These are phyloP conservation scores for Quercus tomentella DNA, from an alignment of 331 rosid species.

Conservation along the genomic window DNA sequence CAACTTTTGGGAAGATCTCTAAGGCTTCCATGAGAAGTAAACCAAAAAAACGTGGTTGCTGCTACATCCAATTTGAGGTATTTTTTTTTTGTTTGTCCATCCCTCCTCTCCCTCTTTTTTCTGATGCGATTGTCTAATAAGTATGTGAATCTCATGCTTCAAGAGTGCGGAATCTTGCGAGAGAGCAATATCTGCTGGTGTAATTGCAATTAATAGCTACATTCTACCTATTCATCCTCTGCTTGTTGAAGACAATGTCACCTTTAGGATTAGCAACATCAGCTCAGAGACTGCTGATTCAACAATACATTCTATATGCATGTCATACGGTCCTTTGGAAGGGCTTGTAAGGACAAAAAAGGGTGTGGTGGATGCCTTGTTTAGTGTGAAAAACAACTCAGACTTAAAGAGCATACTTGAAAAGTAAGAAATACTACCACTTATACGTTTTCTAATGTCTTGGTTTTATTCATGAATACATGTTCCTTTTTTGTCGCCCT, in stretches of 20 bases:
- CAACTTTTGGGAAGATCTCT: not conserved
- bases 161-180: slow-evolving; percentile 1
- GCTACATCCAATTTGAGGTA: slow-evolving; percentile 1
- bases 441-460: not conserved
- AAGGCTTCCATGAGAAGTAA: not conserved
- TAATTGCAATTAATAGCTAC: not conserved
- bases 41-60: not conserved
- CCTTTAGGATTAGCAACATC: slow-evolving; percentile 12
- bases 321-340: slow-evolving; percentile 7
- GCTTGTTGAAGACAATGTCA: not conserved
- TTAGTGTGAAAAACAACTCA: not conserved
- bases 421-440: slow-evolving; percentile 9
- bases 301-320: slow-evolving; percentile 15
- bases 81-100: not conserved
- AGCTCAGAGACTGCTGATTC: slow-evolving; percentile 10
- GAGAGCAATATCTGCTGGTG: not conserved
- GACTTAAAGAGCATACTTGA: not conserved
- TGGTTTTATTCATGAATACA: not conserved
- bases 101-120: not conserved
- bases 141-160: not conserved
- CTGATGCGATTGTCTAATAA: not conserved
- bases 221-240: not conserved
- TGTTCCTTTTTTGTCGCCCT: not conserved
- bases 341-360: slow-evolving; percentile 19
- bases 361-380: slow-evolving; percentile 16